Conservation (phyloP, 495 filamentous ascomycete genomes). For the Lasiosphaeria miniovina region DNA sequence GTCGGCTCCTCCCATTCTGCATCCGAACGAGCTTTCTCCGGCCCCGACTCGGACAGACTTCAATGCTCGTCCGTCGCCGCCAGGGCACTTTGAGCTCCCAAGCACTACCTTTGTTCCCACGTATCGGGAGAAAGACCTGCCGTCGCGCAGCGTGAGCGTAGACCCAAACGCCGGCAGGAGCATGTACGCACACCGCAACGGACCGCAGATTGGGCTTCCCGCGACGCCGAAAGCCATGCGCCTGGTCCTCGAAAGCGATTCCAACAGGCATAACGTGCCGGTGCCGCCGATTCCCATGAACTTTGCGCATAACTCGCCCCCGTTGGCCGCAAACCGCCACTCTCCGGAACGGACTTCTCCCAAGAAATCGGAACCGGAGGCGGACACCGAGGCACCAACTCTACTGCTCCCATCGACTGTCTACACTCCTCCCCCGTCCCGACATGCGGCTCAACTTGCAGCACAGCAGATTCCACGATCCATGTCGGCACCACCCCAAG, state of each 20-base stretch:
- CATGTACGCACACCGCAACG: slow-evolving; percentile 45
- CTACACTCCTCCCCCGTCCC: slow-evolving; percentile 45
- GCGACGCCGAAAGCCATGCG: slow-evolving; percentile 85
- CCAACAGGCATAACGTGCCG: slow-evolving; percentile 52
- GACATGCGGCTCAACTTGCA: slow-evolving; percentile 19
- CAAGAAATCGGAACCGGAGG: slow-evolving; percentile 22
- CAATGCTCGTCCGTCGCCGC: slow-evolving; percentile 6
- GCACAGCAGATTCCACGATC: slow-evolving; percentile 51
- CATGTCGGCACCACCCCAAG: slow-evolving; percentile 70
- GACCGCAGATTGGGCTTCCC: slow-evolving; percentile 65
- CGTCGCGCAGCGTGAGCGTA: slow-evolving; percentile 45
- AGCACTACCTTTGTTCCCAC: slow-evolving; percentile 35
- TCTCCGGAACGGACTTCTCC: slow-evolving; percentile 11
- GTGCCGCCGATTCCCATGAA: slow-evolving; percentile 65
- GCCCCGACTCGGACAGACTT: slow-evolving; percentile 21
- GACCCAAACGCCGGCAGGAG: slow-evolving; percentile 37
- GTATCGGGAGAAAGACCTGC: slow-evolving; percentile 35
- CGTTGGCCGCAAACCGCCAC: slow-evolving; percentile 8
- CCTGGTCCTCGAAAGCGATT: slow-evolving; percentile 63
- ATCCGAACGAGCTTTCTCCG: slow-evolving; percentile 62
- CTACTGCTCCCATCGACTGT: slow-evolving; percentile 59
- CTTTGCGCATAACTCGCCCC: slow-evolving; percentile 34
- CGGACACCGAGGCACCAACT: slow-evolving; percentile 21
- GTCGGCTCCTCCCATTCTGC: slow-evolving; percentile 73
- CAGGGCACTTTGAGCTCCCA: slow-evolving; percentile 36